These are phyloP conservation scores for Podaxis rugospora DNA, from an alignment of 768 basidiomycete species.

Conservation along the genomic window DNA sequence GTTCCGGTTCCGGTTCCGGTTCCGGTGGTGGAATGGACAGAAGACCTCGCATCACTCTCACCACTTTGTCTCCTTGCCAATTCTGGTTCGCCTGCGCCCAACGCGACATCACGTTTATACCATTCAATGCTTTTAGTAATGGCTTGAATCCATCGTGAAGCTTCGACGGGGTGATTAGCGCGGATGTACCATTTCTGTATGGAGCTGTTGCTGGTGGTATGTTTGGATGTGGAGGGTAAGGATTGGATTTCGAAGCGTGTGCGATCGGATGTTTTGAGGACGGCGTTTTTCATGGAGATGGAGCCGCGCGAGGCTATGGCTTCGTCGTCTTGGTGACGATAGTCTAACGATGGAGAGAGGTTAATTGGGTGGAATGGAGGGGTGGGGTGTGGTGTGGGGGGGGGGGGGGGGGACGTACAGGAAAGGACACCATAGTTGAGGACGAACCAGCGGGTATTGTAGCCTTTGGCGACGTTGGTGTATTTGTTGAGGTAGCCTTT, in stretches of 20 bases:
- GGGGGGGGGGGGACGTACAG: slow-evolving; percentile 43
- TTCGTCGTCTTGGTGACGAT: slow-evolving; percentile 89
- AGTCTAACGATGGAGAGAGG: slow-evolving; percentile 43
- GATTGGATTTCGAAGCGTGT: slow-evolving; percentile 83
- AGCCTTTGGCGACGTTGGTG: slow-evolving; percentile 87
- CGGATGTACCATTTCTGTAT: slow-evolving; percentile 80
- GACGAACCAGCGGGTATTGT: slow-evolving; percentile 90
- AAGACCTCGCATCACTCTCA: slow-evolving; percentile 36
- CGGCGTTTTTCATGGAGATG: slow-evolving; percentile 80
- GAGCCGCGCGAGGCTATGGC: slow-evolving; percentile 79
- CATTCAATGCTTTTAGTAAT: slow-evolving; percentile 73
- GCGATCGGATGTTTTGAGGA: slow-evolving; percentile 55
- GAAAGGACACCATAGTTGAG: slow-evolving; percentile 82
- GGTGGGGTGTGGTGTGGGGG: too few species aligned
- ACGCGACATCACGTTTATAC: slow-evolving; percentile 27
- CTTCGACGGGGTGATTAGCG: slow-evolving; percentile 86
- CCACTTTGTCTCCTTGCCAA: slow-evolving; percentile 31
- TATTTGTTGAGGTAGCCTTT: slow-evolving; percentile 89
- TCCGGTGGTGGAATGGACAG: background rate
- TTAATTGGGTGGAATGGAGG: background rate
- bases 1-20: fast-evolving
- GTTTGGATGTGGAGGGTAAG: slow-evolving; percentile 29
- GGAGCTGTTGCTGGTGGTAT: slow-evolving; percentile 35
- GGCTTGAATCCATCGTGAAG: slow-evolving; percentile 80
- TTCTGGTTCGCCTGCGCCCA: background rate